Evolutionary conservation across 2,329 filamentous ascomycete genomes (phyloP), one percentile per base, ranked within the genome.

Genomic region (Clarireedia monteithiana): DNA sequence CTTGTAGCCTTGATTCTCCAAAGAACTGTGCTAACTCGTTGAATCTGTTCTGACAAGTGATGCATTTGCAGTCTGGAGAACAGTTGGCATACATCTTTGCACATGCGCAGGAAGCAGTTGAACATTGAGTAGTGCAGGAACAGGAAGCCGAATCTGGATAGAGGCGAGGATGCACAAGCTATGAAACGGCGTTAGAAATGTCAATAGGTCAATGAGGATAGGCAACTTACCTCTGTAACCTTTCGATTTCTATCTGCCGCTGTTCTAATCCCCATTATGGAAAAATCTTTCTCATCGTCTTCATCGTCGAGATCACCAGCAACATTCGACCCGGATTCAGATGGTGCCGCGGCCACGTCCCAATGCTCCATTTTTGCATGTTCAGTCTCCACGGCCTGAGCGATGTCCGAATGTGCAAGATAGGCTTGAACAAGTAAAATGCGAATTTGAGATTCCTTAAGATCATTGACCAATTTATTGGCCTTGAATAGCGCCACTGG

Each of bases 361-460:
- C 46, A 10, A 53, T 47, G 50, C 23, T 47, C 42, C 50, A 54
- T 54, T 24, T 54, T 54, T 9, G 24, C 52, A 42, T 54, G 52
- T 17, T 54, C 52, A 10, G 48, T 27, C 27, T 54, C 52, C 14
- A 54, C 24, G 6, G 48, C 36, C 24, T 40, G 52, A 24, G 52
- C 52, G 26, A 40, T 49, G 4, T 20, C 34, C 15, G 52, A 45
- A 49, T 49, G 36, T 3, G 52, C 40, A 44, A 49, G n/a, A 23
- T 54, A 54, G 5, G 52, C 52, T 24, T 54, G 52, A n/a, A 54
- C 52, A 14, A 54, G 52, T 24, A 54, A 30, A 14, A 47, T 49
- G 26, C 52, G 52, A 42, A 54, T 44, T 27, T 54, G 52, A 4
- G 52, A 54, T 49, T 54, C 45, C 12, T 49, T 54, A 4, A 54